These are phyloP conservation scores for Miscanthus lutarioriparius DNA, from an alignment of 176 grass and related monocot species.

Conservation along the genomic window DNA sequence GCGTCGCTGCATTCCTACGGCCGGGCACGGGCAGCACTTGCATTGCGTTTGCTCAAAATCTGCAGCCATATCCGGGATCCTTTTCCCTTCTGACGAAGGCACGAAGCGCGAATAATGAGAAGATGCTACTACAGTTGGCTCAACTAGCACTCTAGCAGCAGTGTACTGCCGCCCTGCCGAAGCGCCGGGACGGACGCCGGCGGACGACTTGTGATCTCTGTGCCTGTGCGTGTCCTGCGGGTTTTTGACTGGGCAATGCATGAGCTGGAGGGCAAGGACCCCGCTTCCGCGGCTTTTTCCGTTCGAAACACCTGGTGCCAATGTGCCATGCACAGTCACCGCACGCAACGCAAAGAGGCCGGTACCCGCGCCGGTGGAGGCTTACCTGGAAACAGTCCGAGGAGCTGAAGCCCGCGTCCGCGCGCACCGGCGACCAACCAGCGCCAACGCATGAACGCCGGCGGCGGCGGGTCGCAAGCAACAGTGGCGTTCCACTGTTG, in stretches of 20 bases:
- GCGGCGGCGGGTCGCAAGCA: background rate
- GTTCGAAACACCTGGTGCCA: background rate
- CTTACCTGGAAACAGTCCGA: background rate
- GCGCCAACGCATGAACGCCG: no score
- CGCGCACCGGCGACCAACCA: background rate
- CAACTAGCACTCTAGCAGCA: background rate
- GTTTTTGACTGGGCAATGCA: background rate
- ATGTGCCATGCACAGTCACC: background rate
- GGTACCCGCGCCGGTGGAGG: background rate
- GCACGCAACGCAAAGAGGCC: background rate
- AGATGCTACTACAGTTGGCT: background rate
- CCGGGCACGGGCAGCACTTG: no score
- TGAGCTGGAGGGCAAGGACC: background rate
- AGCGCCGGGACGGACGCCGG: background rate
- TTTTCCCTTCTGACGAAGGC: background rate
- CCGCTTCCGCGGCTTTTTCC: background rate
- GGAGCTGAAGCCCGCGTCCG: background rate
- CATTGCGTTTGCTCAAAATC: background rate
- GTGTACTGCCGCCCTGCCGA: background rate
- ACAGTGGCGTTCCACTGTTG: background rate
- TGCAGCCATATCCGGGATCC: background rate
- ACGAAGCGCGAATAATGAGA: background rate
- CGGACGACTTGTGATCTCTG: background rate
- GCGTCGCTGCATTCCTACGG: background rate
- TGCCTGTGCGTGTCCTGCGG: background rate